Base-by-base conservation (phyloP, 768 basidiomycete genomes). In the Mycena belliarum region DNA sequence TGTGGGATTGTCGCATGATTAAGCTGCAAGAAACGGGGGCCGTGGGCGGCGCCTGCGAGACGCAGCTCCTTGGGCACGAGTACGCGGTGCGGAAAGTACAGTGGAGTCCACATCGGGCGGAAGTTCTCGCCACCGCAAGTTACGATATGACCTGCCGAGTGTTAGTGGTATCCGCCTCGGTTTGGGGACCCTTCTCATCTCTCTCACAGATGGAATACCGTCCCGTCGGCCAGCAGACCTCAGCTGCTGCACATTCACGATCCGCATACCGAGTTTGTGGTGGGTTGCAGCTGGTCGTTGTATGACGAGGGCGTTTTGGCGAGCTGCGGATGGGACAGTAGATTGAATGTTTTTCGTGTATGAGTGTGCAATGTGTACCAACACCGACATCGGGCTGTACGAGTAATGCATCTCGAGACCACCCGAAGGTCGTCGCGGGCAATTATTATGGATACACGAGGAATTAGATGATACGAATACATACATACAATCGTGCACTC, bases 121-220 rank as follows among this genome's bases (percentile, higher is more conserved):
- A 91, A 59, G 66, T 91, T 15, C 75, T 92, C 23, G 87, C 88
- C 4, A 76, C 77, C 40, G 82, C 76, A 37, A 88, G 89, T 66
- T 95, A 98, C 73, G 96, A 98, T 69, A 98, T 98, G 96, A 94
- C 94, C 1, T 93, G 89, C 72, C 80, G 93, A 70, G 80, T 95
- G 89, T 97, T 77, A 69, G 88, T 11, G 0, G 12, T 48, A 14
- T 8, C 49, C 57, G 49, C 59, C 40, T n/a, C 40, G 21, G 55
- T 58, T 40, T 24, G 21, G 57, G 14, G 63, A 49, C 29, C 14
- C 16, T 40, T 29, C 42, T 25, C 21, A 38, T 28, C 47, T 46
- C n/a, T 54, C 51, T 35, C 57, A 10, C 58, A 91, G 93, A 64
- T 95, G 93, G 93, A 83, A 84, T 59, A 87, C 87, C n/a, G 76